phyloP scores from a whole-genome alignment of 495 filamentous ascomycete species.

The Penicilliopsis zonata region DNA sequence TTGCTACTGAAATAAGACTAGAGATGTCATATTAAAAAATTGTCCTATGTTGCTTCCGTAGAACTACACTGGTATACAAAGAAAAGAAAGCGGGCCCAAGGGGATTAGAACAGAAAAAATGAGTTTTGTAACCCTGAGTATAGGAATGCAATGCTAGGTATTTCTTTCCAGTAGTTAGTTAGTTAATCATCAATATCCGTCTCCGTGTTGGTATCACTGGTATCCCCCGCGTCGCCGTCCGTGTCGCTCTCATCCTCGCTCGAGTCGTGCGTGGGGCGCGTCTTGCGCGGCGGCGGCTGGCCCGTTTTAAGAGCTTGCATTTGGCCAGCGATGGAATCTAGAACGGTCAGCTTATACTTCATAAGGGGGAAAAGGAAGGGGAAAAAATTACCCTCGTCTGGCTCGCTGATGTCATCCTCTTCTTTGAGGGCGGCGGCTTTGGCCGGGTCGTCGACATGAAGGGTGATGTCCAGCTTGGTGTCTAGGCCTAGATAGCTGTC shows the following conservation, averaged over 20 bases:
- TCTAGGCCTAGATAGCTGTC: constrained; percentile 93
- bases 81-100: too few relatives aligned
- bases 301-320: constrained; percentile 81
- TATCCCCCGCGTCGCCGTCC: constrained; percentile 67
- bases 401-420: constrained; percentile 91
- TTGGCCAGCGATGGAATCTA: constrained; percentile 89
- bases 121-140: too few relatives aligned
- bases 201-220: constrained; percentile 71
- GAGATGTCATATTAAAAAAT: too few relatives aligned
- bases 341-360: constrained; percentile 10
- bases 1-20: too few relatives aligned
- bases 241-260: constrained; percentile 79
- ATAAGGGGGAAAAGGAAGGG: constrained; percentile 1
- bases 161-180: neutral
- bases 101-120: too few relatives aligned
- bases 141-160: too few relatives aligned
- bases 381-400: constrained; percentile 73
- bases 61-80: too few relatives aligned
- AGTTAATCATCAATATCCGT: constrained; percentile 51
- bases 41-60: too few relatives aligned
- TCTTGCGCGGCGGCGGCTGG: constrained; percentile 45
- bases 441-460: constrained; percentile 80
- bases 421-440: constrained; percentile 65
- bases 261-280: constrained; percentile 43
- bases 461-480: constrained; percentile 72